phyloP scores from a whole-genome alignment of 163 green algal genomes.

The Chlorella variabilis region DNA sequence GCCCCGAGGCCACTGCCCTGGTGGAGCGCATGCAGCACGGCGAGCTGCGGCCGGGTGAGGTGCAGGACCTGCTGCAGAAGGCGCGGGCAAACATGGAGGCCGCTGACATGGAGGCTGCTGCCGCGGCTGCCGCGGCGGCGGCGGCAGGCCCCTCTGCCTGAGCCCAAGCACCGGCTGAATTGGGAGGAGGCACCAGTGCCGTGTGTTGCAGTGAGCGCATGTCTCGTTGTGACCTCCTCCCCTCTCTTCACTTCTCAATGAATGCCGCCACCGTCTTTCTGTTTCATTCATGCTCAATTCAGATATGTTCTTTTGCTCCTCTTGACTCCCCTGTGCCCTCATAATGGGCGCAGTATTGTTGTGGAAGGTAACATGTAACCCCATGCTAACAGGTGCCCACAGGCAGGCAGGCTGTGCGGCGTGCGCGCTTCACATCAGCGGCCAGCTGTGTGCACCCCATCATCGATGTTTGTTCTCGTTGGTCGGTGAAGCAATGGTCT shows the following conservation, averaged over 20 bases:
- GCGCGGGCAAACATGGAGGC: slow-evolving; percentile 44
- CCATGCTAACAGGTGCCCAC: no score
- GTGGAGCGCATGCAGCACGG: slow-evolving; percentile 96
- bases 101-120: not conserved
- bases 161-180: not conserved
- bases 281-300: no score
- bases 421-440: no score
- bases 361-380: no score
- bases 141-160: not conserved
- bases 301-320: no score
- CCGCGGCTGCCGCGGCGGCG: not conserved
- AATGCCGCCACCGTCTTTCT: no score
- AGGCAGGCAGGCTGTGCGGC: no score
- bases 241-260: not conserved
- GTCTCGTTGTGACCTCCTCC: not conserved
- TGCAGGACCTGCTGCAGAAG: slow-evolving; percentile 73
- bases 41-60: slow-evolving; percentile 85
- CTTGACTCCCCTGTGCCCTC: no score
- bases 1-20: slow-evolving; percentile 88
- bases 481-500: no score
- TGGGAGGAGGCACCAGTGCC: not conserved
- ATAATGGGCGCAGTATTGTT: no score
- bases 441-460: no score
- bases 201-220: not conserved
- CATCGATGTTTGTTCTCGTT: no score